phyloP scores from a whole-genome alignment of 495 filamentous ascomycete genomes.

The Neurospora tetraspora region DNA sequence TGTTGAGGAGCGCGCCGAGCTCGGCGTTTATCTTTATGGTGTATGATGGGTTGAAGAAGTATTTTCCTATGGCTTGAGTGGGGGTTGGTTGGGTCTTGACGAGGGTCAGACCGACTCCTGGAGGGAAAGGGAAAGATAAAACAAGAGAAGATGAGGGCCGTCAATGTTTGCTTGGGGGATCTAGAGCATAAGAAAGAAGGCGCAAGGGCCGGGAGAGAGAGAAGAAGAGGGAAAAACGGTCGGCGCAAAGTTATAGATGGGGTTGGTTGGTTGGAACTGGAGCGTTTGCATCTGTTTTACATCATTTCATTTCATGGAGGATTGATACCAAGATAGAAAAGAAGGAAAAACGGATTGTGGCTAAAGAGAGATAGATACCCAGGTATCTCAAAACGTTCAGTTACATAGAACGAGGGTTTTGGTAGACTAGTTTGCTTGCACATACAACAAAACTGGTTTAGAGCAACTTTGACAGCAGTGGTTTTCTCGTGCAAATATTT shows the following conservation, averaged over 20 bases:
- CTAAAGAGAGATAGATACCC: neutral
- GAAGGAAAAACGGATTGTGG: neutral
- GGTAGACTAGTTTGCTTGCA: neutral
- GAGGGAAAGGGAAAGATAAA: neutral
- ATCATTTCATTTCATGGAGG: neutral
- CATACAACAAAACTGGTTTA: neutral
- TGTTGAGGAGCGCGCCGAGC: slow-evolving; percentile 74
- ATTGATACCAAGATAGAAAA: neutral
- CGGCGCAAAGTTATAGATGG: neutral
- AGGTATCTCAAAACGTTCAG: neutral
- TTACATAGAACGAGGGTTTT: neutral
- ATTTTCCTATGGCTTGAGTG: slow-evolving; percentile 36
- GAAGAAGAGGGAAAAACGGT: neutral
- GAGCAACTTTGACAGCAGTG: no score
- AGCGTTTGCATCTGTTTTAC: neutral
- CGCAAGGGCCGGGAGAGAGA: neutral
- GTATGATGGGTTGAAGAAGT: slow-evolving; percentile 70
- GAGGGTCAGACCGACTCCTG: neutral
- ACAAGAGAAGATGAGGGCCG: neutral
- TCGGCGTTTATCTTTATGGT: slow-evolving; percentile 96
- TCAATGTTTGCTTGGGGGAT: neutral
- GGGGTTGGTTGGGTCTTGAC: neutral
- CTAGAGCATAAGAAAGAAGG: neutral
- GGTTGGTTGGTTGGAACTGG: neutral
- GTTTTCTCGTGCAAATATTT: neutral